Base-by-base conservation (phyloP, 805 yeast genomes). In the Saccharomyces paradoxus region DNA sequence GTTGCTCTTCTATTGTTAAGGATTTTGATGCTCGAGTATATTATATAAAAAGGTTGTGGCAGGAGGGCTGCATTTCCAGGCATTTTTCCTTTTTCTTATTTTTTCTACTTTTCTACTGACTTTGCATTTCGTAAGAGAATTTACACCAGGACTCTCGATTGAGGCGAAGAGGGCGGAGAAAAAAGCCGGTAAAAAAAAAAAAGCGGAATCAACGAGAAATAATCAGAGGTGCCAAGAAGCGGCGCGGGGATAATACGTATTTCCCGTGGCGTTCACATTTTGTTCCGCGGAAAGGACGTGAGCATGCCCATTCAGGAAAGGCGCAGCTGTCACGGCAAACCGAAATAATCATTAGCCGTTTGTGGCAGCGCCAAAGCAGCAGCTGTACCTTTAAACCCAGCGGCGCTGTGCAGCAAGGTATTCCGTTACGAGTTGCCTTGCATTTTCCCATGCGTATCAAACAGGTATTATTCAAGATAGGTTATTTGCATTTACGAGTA, bases 141-240 rank as follows among this genome's bases (percentile, higher is more conserved):
- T 31, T 14, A 14, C 24, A 26, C 29, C 29, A 24, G 13, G 9
- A 12, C 29, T 21, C 29, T 21, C 9, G 9, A 29, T 47, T 29
- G 31, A 29, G 30, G 17, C 14, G n/a, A 44, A 17, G n/a, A 44
- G 3, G 27, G 29, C 22, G 29, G 49, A 17, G 41, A 46, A 41
- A 41, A 17, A 53, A 13, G 37, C 37, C 37, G 31, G 32, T 51
- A 5, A 55, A 29, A 29, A 12, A 26, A 26, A 26, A 64, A 50
- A 63, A 66, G 4, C 70, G 65, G 50, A 58, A 64, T 48, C 61
- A 65, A 24, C 58, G 63, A 63, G 62, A 63, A 30, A 31, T 6
- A 31, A 14, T 2, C 17, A 14, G 13, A 31, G 37, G 37, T 7
- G 37, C 8, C 17, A 31, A 31, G 17, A 31, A 31, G 37, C 37